phyloP scores from a whole-genome alignment of 2,329 filamentous ascomycete genomes.

The Fusarium sp. region DNA sequence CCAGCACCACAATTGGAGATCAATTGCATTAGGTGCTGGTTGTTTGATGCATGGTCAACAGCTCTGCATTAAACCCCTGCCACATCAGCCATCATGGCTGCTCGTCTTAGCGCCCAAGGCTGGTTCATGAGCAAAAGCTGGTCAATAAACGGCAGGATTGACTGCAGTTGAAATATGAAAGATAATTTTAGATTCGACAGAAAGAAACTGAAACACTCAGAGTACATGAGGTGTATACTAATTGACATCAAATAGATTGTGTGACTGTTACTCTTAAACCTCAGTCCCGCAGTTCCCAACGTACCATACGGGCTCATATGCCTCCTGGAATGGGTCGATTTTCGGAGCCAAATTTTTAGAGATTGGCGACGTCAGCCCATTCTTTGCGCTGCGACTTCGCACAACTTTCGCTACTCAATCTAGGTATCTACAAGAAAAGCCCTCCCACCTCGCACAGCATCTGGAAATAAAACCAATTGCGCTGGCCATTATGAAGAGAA shows the following conservation, averaged over 20 bases:
- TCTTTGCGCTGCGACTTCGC: conserved; percentile 27
- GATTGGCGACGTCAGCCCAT: conserved; percentile 45
- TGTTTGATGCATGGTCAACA: no score
- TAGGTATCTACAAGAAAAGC: neutral
- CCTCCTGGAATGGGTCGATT: conserved; percentile 40
- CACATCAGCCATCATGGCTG: conserved; percentile 27
- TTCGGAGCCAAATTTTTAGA: conserved; percentile 38
- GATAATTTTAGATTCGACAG: neutral
- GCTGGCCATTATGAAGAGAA: conserved; percentile 63
- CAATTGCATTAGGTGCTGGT: no score
- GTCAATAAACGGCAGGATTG: neutral
- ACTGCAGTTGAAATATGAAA: neutral
- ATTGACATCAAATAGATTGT: neutral
- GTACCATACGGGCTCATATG: conserved; percentile 12
- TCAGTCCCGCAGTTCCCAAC: neutral
- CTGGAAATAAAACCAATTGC: conserved; percentile 31
- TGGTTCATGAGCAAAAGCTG: conserved; percentile 8
- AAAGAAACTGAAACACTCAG: no score
- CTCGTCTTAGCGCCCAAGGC: conserved; percentile 22
- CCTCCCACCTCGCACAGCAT: conserved; percentile 1
- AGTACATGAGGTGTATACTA: neutral
- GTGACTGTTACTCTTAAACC: neutral
- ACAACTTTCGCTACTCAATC: conserved; percentile 7
- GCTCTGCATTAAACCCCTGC: no score
- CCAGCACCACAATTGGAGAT: no score